Evolutionary conservation across 306 rosid genomes (phyloP).

Genomic region (Begonia fuchsioides): DNA sequence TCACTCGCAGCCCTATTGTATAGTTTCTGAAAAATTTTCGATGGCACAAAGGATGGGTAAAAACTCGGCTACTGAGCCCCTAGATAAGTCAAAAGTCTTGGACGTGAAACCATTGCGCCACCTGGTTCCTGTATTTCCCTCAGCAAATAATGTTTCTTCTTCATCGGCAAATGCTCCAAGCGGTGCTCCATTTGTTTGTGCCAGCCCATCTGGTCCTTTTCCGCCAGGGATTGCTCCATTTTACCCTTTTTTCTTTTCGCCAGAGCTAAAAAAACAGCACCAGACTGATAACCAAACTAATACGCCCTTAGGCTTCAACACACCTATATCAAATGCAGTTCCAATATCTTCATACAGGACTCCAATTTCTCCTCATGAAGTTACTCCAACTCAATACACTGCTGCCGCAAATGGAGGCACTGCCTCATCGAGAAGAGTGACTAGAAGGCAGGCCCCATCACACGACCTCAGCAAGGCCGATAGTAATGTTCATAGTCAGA

Average conservation of each 20-base stretch:
- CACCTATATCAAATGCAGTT: conserved; percentile 42
- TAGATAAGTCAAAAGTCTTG: conserved; percentile 82
- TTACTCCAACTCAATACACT: not conserved
- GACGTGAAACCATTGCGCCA: conserved; percentile 69
- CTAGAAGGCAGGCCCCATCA: conserved; percentile 31
- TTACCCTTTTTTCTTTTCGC: conserved; percentile 50
- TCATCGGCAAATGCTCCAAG: conserved; percentile 50
- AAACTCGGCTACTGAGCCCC: conserved; percentile 35
- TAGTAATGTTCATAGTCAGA: conserved; percentile 16
- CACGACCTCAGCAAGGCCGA: conserved; percentile 3
- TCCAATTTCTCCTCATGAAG: conserved; percentile 7
- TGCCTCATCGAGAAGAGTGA: conserved; percentile 17
- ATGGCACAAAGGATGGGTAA: conserved; percentile 51
- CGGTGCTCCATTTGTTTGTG: conserved; percentile 78
- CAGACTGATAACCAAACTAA: conserved; percentile 8
- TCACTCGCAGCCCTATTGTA: too few relatives aligned
- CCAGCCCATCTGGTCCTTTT: conserved; percentile 80
- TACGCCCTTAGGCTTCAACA: conserved; percentile 11
- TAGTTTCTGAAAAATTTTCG: conserved; percentile 8
- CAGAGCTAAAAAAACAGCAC: conserved; percentile 36
- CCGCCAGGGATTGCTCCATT: conserved; percentile 65
- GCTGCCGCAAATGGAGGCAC: conserved; percentile 18
- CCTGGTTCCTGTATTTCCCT: conserved; percentile 69
- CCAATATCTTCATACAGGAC: conserved; percentile 67
- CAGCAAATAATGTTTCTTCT: conserved; percentile 35